Evolutionary conservation across 129 eudicot species (phyloP).

Genomic region (Pseudognaphalium luteoalbum): DNA sequence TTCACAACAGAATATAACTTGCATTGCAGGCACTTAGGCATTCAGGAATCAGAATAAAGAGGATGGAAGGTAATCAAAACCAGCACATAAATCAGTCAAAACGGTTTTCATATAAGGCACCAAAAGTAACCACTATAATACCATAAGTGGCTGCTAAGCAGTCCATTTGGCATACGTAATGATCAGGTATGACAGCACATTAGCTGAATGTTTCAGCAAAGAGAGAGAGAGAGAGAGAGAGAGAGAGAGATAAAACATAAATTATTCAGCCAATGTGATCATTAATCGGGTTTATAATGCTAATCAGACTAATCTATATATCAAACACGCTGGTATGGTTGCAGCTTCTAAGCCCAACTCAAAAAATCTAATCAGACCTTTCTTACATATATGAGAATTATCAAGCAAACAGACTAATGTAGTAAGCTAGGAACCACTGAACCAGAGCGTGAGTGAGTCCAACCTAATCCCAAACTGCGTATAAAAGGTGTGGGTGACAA

Average conservation of each 20-base stretch:
- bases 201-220: neutral
- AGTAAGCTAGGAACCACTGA: constrained; percentile 9
- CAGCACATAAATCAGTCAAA: constrained; percentile 3
- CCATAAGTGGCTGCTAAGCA: too few species aligned
- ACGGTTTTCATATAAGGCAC: neutral
- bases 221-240: too few species aligned
- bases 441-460: neutral
- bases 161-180: too few species aligned
- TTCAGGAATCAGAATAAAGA: neutral
- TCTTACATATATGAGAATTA: neutral
- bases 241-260: too few species aligned
- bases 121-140: neutral
- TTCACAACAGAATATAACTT: constrained; percentile 17
- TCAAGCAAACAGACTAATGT: neutral
- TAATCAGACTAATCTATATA: constrained; percentile 1
- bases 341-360: neutral
- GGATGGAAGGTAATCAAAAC: neutral
- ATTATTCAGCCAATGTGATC: neutral
- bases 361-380: neutral
- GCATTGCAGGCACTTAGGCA: constrained; percentile 2
- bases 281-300: neutral
- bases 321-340: neutral
- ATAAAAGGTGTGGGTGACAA: neutral
- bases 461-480: constrained; percentile 12
- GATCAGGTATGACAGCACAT: too few species aligned